Evolutionary conservation across 1,284 basidiomycete genomes (phyloP), one percentile per base, ranked within the genome.

Genomic region (Malassezia psittaci): DNA sequence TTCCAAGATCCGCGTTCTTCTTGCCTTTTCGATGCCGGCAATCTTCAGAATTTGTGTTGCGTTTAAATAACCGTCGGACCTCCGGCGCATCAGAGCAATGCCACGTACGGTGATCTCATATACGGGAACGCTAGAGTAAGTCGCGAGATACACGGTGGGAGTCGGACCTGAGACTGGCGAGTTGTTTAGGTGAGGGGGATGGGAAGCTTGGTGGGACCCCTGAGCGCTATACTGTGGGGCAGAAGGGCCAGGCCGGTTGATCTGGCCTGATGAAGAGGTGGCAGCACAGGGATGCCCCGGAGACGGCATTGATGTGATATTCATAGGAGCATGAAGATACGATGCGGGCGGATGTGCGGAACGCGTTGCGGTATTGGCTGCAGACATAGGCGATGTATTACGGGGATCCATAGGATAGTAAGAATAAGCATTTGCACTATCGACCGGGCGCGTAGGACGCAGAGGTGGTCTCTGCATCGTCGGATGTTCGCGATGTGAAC

Each of bases 31-130:
- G 58, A 98, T 86, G 40, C 94, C 94, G 8, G 94, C 94, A 40
- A 98, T 91, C 77, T 99, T 99, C 70, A 98, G 83, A 62, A 99
- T 96, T 77, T 98, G 94, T 6, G 94, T 98, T 63, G 93, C 93
- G 79, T 99, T 98, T 66, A 81, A 74, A 77, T 82, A 96, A 66
- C 88, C 90, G 78, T 98, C 94, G 45, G 83, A 83, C 66, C 90
- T 83, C 69, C 94, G 80, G 56, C 93, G 85, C 94, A 99, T 99
- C 65, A 98, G 93, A 2, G 91, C 91, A 72, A 96, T 96, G 51
- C 91, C 91, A 68, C 94, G 83, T 62, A 96, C 87, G 64, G 76
- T 77, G 61, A 78, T 69, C 59, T 78, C 77, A 63, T 75, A 77
- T 39, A 78, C 77, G 33, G 77, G 76, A 1, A 77, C 74, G 36